phyloP scores from a whole-genome alignment of 2,329 filamentous ascomycete genomes.

The Ophiocordyceps robertsii region DNA sequence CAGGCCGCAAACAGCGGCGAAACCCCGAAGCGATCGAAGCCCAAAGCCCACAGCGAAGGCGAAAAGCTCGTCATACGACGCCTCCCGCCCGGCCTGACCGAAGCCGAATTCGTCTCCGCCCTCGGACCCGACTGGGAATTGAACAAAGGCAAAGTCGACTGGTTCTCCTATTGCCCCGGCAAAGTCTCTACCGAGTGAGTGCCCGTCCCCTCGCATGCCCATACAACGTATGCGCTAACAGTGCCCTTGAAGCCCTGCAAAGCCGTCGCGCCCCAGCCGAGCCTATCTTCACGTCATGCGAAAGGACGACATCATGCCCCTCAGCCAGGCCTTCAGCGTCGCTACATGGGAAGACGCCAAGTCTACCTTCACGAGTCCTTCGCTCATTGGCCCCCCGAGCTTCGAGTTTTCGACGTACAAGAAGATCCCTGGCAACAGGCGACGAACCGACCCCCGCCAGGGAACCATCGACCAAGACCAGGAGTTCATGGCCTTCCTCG shows the following conservation, averaged over 20 bases:
- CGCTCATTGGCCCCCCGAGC: conserved; percentile 63
- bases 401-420: conserved; percentile 77
- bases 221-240: conserved; percentile 4
- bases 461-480: conserved; percentile 94
- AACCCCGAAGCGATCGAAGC: conserved; percentile 14
- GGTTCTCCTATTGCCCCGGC: conserved; percentile 51
- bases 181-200: conserved; percentile 76
- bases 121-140: conserved; percentile 71
- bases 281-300: conserved; percentile 75
- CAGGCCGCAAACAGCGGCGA: conserved; percentile 13
- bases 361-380: conserved; percentile 56
- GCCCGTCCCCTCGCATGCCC: conserved; percentile 2
- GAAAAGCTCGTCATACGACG: conserved; percentile 78
- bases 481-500: conserved; percentile 88
- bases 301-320: conserved; percentile 48
- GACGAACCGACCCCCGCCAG: conserved; percentile 68
- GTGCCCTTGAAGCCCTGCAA: conserved; percentile 49
- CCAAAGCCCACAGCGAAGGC: conserved; percentile 30
- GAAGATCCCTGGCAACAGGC: conserved; percentile 63
- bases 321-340: conserved; percentile 58
- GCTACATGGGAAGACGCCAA: conserved; percentile 70
- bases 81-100: conserved; percentile 73
- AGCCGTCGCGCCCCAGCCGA: conserved; percentile 67
- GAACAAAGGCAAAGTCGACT: conserved; percentile 74
- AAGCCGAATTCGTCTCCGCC: conserved; percentile 58